Evolutionary conservation across 1,139 yeast species (phyloP).

Genomic region (Saccharomyces hybrid): DNA sequence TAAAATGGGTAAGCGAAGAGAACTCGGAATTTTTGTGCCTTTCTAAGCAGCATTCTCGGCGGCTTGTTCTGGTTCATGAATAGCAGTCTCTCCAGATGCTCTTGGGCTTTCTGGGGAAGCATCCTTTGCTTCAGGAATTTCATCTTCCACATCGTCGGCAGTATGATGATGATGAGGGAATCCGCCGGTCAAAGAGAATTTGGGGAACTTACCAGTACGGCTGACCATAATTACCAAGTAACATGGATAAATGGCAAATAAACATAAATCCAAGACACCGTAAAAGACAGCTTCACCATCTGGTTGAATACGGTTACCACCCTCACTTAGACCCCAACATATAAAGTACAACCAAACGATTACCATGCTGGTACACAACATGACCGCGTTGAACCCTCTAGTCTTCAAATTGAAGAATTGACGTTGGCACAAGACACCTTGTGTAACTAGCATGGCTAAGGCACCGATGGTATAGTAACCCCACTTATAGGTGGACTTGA

Average conservation of each 20-base stretch:
- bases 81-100: slow-evolving; percentile 1
- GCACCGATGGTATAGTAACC: slow-evolving; percentile 42
- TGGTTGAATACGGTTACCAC: slow-evolving; percentile 59
- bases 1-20: not conserved
- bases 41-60: slow-evolving; percentile 1
- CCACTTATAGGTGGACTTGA: slow-evolving; percentile 46
- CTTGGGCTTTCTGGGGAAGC: slow-evolving; percentile 1
- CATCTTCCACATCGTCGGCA: slow-evolving; percentile 11
- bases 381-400: slow-evolving; percentile 12
- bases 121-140: not conserved
- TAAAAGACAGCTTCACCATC: slow-evolving; percentile 62
- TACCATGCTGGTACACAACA: slow-evolving; percentile 10
- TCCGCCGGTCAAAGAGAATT: slow-evolving; percentile 11
- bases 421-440: slow-evolving; percentile 29
- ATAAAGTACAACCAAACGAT: slow-evolving; percentile 46
- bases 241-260: slow-evolving; percentile 40
- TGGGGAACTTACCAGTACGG: slow-evolving; percentile 12
- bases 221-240: slow-evolving; percentile 13
- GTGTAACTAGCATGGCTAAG: slow-evolving; percentile 37
- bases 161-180: slow-evolving; percentile 32
- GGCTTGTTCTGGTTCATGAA: slow-evolving; percentile 31
- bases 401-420: slow-evolving; percentile 15
- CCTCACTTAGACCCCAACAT: slow-evolving; percentile 58
- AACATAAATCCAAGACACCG: slow-evolving; percentile 50
- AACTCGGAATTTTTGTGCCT: not conserved